These are phyloP conservation scores for Viola odorata DNA, from an alignment of 345 rosid species.

Conservation along the genomic window DNA sequence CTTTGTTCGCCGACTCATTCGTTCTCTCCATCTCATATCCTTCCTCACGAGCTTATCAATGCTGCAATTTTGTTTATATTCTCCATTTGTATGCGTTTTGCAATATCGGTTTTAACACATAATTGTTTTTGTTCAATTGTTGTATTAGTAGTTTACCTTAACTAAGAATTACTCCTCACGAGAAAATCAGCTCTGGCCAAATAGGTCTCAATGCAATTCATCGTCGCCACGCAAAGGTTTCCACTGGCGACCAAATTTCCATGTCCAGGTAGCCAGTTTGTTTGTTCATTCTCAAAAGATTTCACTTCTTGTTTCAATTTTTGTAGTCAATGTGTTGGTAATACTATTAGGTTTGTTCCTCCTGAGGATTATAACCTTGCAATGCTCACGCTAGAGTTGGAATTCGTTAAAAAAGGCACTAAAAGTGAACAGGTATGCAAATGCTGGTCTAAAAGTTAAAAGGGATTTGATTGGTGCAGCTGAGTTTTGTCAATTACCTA, in stretches of 20 bases:
- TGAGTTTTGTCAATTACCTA: background rate
- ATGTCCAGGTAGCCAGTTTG: slow-evolving; percentile 48
- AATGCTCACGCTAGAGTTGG: slow-evolving; percentile 72
- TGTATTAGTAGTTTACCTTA: slow-evolving; percentile 29
- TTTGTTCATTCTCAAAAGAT: background rate
- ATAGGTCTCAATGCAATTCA: slow-evolving; percentile 84
- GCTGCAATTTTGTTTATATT: too few species aligned
- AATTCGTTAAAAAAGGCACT: slow-evolving; percentile 87
- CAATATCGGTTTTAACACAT: background rate
- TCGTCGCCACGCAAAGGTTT: slow-evolving; percentile 76
- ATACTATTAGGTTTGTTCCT: slow-evolving; percentile 56
- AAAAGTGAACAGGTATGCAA: slow-evolving; percentile 69
- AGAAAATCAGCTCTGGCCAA: slow-evolving; percentile 46
- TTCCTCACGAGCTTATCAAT: slow-evolving; percentile 17
- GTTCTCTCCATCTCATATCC: slow-evolving; percentile 89
- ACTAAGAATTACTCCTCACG: slow-evolving; percentile 66
- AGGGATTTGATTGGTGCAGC: too few species aligned
- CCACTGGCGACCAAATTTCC: slow-evolving; percentile 66
- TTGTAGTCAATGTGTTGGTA: background rate
- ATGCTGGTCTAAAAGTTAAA: background rate
- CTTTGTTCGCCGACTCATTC: slow-evolving; percentile 45
- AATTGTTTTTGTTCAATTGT: background rate
- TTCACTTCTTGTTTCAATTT: background rate
- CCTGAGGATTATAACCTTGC: slow-evolving; percentile 75
- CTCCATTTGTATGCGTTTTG: too few species aligned